These are phyloP conservation scores for Aspergillus sp. DNA, from an alignment of 2,329 filamentous ascomycete species.

Conservation along the genomic window DNA sequence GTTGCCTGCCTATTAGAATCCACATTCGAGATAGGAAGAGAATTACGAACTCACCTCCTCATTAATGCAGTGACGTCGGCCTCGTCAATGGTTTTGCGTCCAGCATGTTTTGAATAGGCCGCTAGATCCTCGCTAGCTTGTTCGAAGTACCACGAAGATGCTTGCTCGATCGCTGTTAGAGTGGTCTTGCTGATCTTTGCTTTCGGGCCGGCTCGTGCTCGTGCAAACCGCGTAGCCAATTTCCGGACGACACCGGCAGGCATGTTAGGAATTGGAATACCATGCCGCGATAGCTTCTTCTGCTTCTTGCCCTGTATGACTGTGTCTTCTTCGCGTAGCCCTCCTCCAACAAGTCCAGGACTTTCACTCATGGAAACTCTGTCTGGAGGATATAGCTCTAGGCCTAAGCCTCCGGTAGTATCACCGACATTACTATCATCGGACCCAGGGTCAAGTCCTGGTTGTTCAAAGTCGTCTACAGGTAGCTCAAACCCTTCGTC, in stretches of 20 bases:
- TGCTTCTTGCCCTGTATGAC: conserved; percentile 43
- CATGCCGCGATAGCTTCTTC: conserved; percentile 66
- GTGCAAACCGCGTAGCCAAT: conserved; percentile 64
- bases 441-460: conserved; percentile 25
- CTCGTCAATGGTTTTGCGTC: conserved; percentile 81
- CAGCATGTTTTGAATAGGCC: conserved; percentile 77
- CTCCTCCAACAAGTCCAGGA: conserved; percentile 35
- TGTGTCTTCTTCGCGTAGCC: conserved; percentile 33
- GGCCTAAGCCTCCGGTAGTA: conserved; percentile 29
- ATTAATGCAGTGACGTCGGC: conserved; percentile 79
- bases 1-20: conserved; percentile 63
- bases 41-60: conserved; percentile 64
- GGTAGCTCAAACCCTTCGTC: conserved; percentile 38
- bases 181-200: conserved; percentile 72
- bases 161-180: conserved; percentile 71
- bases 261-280: conserved; percentile 73
- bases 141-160: conserved; percentile 90
- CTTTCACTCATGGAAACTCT: conserved; percentile 31
- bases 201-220: conserved; percentile 64
- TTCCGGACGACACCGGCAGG: conserved; percentile 72
- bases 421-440: conserved; percentile 25
- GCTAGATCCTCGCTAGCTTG: conserved; percentile 78
- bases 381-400: conserved; percentile 32
- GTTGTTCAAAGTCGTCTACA: conserved; percentile 27
- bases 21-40: neutral